These are phyloP conservation scores for Haberlea rhodopensis DNA, from an alignment of 257 asterid species.

Conservation along the genomic window DNA sequence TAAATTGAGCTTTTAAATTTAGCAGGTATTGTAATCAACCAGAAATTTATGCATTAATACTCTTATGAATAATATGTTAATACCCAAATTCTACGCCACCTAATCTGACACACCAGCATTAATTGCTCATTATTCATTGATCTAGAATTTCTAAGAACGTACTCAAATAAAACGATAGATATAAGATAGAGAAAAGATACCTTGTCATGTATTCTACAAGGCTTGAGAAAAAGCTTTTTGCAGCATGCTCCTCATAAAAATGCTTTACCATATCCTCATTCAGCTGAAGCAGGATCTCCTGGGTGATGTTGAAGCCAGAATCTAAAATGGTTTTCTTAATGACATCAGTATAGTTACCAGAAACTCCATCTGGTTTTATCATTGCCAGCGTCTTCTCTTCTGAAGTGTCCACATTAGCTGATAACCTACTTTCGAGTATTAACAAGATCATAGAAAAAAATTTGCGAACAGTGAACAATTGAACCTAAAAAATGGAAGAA, in stretches of 20 bases:
- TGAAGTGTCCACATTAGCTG: constrained; percentile 31
- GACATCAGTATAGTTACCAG: constrained; percentile 49
- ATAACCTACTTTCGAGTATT: constrained; percentile 38
- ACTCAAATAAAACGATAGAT: constrained; percentile 9
- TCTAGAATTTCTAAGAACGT: constrained; percentile 6
- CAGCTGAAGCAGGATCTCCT: constrained; percentile 50
- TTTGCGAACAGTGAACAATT: not conserved
- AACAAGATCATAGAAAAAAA: not conserved
- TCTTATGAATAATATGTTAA: constrained; percentile 6
- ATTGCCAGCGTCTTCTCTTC: constrained; percentile 71
- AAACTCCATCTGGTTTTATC: constrained; percentile 82
- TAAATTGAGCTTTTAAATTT: not conserved
- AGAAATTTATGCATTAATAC: not conserved
- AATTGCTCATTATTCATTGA: constrained; percentile 2
- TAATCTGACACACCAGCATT: too few relatives aligned
- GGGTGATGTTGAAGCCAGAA: constrained; percentile 54
- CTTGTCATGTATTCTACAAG: constrained; percentile 81
- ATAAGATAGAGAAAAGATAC: constrained; percentile 30
- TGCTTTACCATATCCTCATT: constrained; percentile 49
- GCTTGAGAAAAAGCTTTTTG: constrained; percentile 59
- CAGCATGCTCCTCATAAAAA: constrained; percentile 70
- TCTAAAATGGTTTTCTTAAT: constrained; percentile 57
- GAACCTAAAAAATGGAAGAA: not conserved
- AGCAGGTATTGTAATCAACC: not conserved
- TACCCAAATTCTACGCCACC: constrained; percentile 17